Conservation (phyloP, 352 stramenopile genomes). For the Globisporangium emineosum region DNA sequence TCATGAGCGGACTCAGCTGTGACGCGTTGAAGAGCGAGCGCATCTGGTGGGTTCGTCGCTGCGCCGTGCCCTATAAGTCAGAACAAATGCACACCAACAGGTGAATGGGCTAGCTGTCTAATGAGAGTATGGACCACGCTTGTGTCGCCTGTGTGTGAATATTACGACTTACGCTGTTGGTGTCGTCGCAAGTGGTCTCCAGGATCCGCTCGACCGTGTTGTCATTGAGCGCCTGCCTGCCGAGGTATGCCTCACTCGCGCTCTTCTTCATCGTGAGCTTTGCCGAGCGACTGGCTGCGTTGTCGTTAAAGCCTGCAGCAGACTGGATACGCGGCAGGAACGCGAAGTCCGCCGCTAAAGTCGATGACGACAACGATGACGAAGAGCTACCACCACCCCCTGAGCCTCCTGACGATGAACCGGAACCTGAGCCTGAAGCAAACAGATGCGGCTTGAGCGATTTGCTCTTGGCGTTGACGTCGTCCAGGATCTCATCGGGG, state of each 20-base stretch:
- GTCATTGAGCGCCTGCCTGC: conserved; percentile 43
- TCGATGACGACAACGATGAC: conserved; percentile 8
- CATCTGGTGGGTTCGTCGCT: conserved; percentile 58
- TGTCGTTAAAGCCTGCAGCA: conserved; percentile 4
- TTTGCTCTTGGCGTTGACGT: conserved; percentile 38
- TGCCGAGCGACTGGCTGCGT: neutral
- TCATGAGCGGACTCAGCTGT: conserved; percentile 77
- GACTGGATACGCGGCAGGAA: conserved; percentile 32
- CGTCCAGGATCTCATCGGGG: conserved; percentile 72
- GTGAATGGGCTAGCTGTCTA: neutral
- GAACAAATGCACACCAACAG: neutral
- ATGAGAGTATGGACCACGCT: neutral
- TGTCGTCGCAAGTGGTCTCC: conserved; percentile 14
- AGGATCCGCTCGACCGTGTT: conserved; percentile 66
- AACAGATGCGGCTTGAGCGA: conserved; percentile 12
- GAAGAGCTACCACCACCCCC: neutral
- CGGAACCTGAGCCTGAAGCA: neutral
- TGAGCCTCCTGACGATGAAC: neutral
- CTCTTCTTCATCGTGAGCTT: conserved; percentile 28
- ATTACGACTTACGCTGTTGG: conserved; percentile 7
- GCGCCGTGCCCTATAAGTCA: conserved; percentile 8
- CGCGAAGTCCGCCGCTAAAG: conserved; percentile 11
- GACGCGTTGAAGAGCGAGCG: conserved; percentile 75
- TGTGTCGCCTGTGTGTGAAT: neutral
- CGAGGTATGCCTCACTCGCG: conserved; percentile 50